Evolutionary conservation across 148 eudicot genomes (phyloP).

Genomic region (Oxyria digyna): DNA sequence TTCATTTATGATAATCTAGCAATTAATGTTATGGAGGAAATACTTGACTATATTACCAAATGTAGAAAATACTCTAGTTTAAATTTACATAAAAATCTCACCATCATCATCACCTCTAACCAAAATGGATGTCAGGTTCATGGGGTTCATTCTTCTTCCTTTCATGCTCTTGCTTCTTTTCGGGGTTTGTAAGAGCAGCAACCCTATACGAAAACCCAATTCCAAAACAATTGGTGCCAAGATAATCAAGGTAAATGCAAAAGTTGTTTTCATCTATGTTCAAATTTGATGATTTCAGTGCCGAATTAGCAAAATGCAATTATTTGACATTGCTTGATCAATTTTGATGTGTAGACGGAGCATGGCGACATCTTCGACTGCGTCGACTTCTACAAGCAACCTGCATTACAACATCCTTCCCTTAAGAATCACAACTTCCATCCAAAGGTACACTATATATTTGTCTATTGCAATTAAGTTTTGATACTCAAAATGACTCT

Average conservation of each 20-base stretch:
- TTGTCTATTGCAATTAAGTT: not conserved
- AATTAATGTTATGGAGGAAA: too few species aligned
- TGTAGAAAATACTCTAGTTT: too few species aligned
- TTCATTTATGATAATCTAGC: too few species aligned
- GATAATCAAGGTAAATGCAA: not conserved
- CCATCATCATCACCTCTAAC: too few species aligned
- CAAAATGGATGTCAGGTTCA: not conserved
- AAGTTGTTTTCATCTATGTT: not conserved
- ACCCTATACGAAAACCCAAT: too few species aligned
- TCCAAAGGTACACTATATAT: not conserved
- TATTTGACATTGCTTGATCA: not conserved
- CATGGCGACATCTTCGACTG: conserved; percentile 4
- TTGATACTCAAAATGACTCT: not conserved
- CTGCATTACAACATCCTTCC: conserved; percentile 3
- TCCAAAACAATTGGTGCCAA: not conserved
- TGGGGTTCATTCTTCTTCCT: not conserved
- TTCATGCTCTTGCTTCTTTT: not conserved
- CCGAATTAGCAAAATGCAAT: too few species aligned
- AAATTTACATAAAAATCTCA: too few species aligned
- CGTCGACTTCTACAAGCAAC: conserved; percentile 7
- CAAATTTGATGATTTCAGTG: too few species aligned
- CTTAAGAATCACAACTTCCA: conserved; percentile 8
- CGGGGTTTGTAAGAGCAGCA: too few species aligned
- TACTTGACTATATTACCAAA: too few species aligned
- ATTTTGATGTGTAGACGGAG: not conserved